Evolutionary conservation across 2,329 filamentous ascomycete species (phyloP), one percentile per base, ranked within the genome.

Genomic region (Sphaerulina populicola): DNA sequence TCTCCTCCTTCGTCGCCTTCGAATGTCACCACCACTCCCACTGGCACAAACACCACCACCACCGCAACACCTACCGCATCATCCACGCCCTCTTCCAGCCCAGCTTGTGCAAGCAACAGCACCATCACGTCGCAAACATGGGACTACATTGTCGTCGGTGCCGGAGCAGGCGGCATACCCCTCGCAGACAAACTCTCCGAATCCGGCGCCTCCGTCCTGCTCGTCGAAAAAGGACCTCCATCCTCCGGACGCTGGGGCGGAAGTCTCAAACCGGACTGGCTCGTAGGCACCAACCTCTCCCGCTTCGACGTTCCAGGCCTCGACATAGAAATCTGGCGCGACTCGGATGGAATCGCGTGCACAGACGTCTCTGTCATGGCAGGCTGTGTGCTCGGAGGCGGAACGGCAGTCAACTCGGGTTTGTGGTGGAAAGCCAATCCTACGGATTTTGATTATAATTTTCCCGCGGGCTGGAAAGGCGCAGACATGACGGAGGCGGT

Each of bases 361-460:
- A 76, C 75, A 1, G 83, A 87, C 64, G 81, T 79, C n/a, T 82
- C 83, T 55, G 80, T 83, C 60, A 85, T 86, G 81, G 81, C 82
- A 10, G 84, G 82, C 11, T 87, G 84, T 55, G 74, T 87, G 39
- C 74, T 87, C 2, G 84, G 84, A 44, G 84, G 83, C 49, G 80
- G 80, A 6, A 78, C 80, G 11, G 78, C 80, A 27, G 74, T 86
- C 61, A 87, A 86, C 58, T 79, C 83, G 45, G 82, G 80, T 40
- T 72, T 86, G 31, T 86, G 81, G 77, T 84, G 80, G 75, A 81
- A 78, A 65, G 75, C 85, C 0, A 78, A 82, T 54, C 73, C 77
- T 4, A 65, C 71, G 6, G 85, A 88, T 64, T 88, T 84, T 72
- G 81, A 88, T 64, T 75, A 78, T 64, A 84, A 85, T 65, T 89